Conservation (phyloP, 768 basidiomycete genomes). For the Porpolomopsis calyptriformis region DNA sequence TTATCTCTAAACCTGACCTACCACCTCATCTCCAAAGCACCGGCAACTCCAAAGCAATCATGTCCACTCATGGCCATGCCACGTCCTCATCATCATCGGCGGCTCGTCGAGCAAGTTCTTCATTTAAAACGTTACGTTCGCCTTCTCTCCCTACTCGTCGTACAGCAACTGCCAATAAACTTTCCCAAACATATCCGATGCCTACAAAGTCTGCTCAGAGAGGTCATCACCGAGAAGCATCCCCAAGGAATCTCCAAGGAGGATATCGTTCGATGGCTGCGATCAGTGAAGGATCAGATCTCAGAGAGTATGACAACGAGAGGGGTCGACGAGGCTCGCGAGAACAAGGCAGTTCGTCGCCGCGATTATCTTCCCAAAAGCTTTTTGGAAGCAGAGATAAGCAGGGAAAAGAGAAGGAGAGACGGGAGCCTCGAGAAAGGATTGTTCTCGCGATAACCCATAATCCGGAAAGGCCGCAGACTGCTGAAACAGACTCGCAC, state of each 20-base stretch:
- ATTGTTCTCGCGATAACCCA: constrained; percentile 5
- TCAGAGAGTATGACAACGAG: constrained; percentile 9
- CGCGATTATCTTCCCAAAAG: constrained; percentile 15
- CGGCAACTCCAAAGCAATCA: neutral
- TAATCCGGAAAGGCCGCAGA: neutral
- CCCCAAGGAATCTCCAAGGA: constrained; percentile 17
- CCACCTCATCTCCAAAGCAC: neutral
- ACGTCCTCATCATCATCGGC: neutral
- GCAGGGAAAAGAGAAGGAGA: constrained; percentile 15
- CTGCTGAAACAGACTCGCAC: neutral
- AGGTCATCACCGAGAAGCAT: constrained; percentile 21
- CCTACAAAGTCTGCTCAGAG: constrained; percentile 16
- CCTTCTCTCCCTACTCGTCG: too few relatives aligned
- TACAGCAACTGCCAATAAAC: too few relatives aligned
- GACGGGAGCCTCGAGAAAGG: constrained; percentile 9
- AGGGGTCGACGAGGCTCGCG: constrained; percentile 16
- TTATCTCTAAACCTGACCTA: neutral
- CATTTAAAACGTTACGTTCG: too few relatives aligned
- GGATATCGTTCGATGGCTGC: constrained; percentile 28
- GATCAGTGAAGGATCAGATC: constrained; percentile 27
- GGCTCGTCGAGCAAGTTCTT: too few relatives aligned
- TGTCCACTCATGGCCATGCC: neutral
- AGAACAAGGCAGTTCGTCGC: neutral
- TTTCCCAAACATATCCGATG: constrained; percentile 25
- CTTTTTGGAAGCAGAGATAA: constrained; percentile 19